Evolutionary conservation across 306 rosid genomes (phyloP), one percentile per base, ranked within the genome.

Genomic region (Vicia faba): DNA sequence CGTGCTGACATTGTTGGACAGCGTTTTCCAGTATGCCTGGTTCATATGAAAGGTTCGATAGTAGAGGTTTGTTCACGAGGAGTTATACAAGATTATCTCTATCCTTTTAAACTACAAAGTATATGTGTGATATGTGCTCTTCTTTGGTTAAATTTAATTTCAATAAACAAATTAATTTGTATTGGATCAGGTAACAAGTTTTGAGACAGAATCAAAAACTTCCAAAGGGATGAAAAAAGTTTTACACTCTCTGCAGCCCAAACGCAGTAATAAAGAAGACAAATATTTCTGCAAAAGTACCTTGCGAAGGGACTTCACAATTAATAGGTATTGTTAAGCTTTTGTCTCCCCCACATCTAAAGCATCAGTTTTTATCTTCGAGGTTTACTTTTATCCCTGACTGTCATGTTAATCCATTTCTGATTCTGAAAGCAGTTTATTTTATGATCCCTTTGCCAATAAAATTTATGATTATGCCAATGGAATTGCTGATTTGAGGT

Each of bases 1-100:
- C 84, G 63, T 43, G 81, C 96, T 2, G 7, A 2, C 1, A 71
- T 90, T 74, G 85, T 93, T 70, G 99, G 99, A 36, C 83, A 68
- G 5, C 90, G 87, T 31, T 90, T 87, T 84, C 99, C 99, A 12
- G 68, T 93, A 67, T 90, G 99, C 74, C 76, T 63, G 79, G 96
- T 93, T 61, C 70, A 61, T 69, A 55, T 86, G 8, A 77, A 56
- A 78, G 95, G 82, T 69, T 79, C 90, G 44, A 44, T 71, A 11
- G 68, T 85, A 39, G 97, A 90, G 97, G 97, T 90, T 69, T 71
- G 83, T 76, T 64, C 44, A 67, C 35, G 56, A 67, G 49, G 59
- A 23, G 56, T 35, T 16, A 51, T 53, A 56, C 62, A 31, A 67
- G 44, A 55, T 63, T 61, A 55, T 45, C 53, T 31, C 53, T 66